Conservation (phyloP, 768 basidiomycete genomes). For the Macrocybe gigantea region DNA sequence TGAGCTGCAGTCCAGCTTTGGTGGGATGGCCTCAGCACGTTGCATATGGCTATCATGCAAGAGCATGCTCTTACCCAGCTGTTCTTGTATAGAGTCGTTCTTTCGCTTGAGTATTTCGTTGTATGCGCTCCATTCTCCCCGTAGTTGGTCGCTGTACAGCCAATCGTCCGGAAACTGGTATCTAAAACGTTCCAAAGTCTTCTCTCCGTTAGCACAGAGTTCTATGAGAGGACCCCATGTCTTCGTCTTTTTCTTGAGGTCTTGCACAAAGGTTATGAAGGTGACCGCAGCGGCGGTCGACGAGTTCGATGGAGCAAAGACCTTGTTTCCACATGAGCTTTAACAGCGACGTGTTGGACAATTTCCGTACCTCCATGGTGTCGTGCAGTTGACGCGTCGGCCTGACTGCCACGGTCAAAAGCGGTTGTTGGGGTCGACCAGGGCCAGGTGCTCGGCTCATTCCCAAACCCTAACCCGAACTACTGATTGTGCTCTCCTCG, state of each 20-base stretch:
- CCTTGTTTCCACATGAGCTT: conserved; percentile 27
- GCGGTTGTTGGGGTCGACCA: conserved; percentile 9
- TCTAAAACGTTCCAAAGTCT: conserved; percentile 93
- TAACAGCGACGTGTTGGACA: background rate
- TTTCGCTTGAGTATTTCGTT: conserved; percentile 97
- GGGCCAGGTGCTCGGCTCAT: conserved; percentile 14
- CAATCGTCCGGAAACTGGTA: conserved; percentile 97
- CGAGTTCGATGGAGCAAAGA: conserved; percentile 72
- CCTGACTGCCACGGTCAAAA: conserved; percentile 3
- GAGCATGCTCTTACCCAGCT: conserved; percentile 65
- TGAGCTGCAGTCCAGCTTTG: conserved; percentile 91
- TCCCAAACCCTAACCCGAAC: conserved; percentile 19
- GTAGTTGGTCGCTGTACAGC: conserved; percentile 96
- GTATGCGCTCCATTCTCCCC: conserved; percentile 98
- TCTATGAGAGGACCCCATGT: conserved; percentile 97
- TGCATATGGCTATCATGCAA: background rate
- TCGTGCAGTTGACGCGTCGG: conserved; percentile 19
- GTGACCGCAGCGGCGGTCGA: conserved; percentile 98
- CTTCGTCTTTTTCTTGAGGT: conserved; percentile 95
- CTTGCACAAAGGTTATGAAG: conserved; percentile 99
- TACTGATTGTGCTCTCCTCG: background rate
- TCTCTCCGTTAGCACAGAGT: conserved; percentile 90
- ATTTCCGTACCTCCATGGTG: conserved; percentile 21
- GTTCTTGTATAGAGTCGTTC: conserved; percentile 97
- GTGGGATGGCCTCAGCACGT: background rate